A percentile compares a stretch with the other conserved stretches of the same genome.
Evolutionary conservation across 164 flowering plant species (phyloP).

Genomic region (Umbilicus rupestris): DNA sequence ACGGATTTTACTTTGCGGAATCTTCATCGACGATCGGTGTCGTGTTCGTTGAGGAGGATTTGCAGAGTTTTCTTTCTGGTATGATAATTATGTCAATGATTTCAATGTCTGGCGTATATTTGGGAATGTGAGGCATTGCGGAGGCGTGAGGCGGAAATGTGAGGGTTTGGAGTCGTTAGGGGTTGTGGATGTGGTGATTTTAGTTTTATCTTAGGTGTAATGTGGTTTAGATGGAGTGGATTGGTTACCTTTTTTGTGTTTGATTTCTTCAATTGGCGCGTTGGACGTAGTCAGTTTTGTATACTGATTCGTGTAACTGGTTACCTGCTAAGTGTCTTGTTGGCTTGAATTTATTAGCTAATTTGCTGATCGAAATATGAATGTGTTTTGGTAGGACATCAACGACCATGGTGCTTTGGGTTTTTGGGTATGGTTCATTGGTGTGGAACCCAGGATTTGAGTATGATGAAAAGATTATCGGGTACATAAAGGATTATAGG

Average conservation of each 20-base stretch:
- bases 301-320: too few species aligned
- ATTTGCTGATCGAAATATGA: background rate
- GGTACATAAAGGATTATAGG: conserved; percentile 74
- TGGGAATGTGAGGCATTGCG: too few species aligned
- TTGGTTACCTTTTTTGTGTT: background rate
- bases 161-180: background rate
- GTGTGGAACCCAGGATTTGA: conserved; percentile 96
- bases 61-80: conserved; percentile 1
- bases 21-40: background rate
- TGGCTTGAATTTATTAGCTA: background rate
- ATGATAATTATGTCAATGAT: background rate
- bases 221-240: background rate
- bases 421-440: conserved; percentile 92
- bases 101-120: background rate
- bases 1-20: background rate
- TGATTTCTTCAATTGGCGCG: background rate
- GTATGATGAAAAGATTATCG: conserved; percentile 75
- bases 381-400: background rate
- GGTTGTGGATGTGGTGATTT: background rate
- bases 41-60: background rate
- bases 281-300: background rate
- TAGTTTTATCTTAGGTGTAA: background rate
- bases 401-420: conserved; percentile 75
- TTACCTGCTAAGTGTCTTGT: background rate
- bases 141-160: background rate